A percentile compares a stretch with the other conserved stretches of the same genome.
Conservation (phyloP, 2,329 filamentous ascomycete genomes). For the Trichophyton mentagrophytes region DNA sequence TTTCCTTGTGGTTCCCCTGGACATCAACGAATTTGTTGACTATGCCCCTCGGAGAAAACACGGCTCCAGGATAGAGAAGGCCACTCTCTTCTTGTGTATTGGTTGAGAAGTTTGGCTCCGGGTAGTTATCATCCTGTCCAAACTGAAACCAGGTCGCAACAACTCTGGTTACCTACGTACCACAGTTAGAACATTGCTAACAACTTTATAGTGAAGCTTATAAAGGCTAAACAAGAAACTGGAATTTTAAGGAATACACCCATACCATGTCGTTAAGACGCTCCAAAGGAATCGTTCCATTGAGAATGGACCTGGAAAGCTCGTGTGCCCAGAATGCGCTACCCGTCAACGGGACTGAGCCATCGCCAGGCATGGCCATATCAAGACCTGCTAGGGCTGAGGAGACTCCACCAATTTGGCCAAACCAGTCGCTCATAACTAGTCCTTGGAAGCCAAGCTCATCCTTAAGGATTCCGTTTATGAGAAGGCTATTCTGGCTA, state of each 20-base stretch:
- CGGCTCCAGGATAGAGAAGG: constrained; percentile 44
- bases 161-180: constrained; percentile 38
- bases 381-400: constrained; percentile 52
- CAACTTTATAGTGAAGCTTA: neutral
- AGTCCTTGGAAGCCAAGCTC: constrained; percentile 62
- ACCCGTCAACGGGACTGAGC: constrained; percentile 39
- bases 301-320: constrained; percentile 42
- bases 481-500: constrained; percentile 54
- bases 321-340: constrained; percentile 44
- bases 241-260: neutral
- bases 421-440: constrained; percentile 58
- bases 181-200: constrained; percentile 10
- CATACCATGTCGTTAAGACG: constrained; percentile 41
- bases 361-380: constrained; percentile 58
- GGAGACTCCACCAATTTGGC: constrained; percentile 47
- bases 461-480: constrained; percentile 59
- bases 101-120: constrained; percentile 46
- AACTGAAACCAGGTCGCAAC: constrained; percentile 45
- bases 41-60: constrained; percentile 47
- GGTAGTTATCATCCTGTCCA: constrained; percentile 47
- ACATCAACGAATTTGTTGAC: constrained; percentile 59
- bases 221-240: neutral
- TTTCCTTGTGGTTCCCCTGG: constrained; percentile 39
- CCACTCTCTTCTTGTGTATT: constrained; percentile 46
- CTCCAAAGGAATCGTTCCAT: constrained; percentile 44